Percentiles rank a stretch among this genome's conserved stretches.
Conservation (phyloP, 2,329 filamentous ascomycete genomes). For the Dichotomopilus funicola region DNA sequence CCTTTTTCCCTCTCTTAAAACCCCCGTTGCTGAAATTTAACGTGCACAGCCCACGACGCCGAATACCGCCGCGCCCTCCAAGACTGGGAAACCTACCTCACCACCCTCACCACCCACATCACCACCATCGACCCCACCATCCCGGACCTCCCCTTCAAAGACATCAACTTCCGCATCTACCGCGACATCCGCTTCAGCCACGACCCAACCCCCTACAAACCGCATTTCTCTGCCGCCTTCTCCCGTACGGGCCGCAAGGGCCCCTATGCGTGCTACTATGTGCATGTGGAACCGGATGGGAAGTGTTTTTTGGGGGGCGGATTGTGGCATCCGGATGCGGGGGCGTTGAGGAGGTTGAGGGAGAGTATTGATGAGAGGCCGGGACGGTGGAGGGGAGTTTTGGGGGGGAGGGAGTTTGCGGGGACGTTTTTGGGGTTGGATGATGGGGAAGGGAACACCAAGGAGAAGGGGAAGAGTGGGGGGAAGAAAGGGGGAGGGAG, state of each 20-base stretch:
- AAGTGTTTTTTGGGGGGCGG: conserved; percentile 70
- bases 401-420: conserved; percentile 56
- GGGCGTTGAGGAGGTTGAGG: conserved; percentile 60
- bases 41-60: conserved; percentile 71
- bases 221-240: conserved; percentile 80
- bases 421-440: conserved; percentile 50
- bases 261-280: conserved; percentile 81
- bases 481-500: neutral
- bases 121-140: conserved; percentile 71
- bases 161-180: conserved; percentile 82
- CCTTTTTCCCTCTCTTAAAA: neutral
- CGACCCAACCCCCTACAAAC: conserved; percentile 83
- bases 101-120: conserved; percentile 63
- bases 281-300: conserved; percentile 68
- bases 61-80: conserved; percentile 72
- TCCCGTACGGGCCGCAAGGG: conserved; percentile 83
- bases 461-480: neutral
- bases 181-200: conserved; percentile 79
- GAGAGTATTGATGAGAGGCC: conserved; percentile 70
- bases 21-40: conserved; percentile 30
- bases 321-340: conserved; percentile 69
- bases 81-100: conserved; percentile 76
- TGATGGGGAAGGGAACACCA: too few species aligned
- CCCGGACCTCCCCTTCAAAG: conserved; percentile 78
- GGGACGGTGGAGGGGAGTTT: conserved; percentile 58